A percentile compares a stretch with the other conserved stretches of the same genome.
Evolutionary conservation across 108 stramenopile genomes (phyloP).

Genomic region (Bacterosira constricta): DNA sequence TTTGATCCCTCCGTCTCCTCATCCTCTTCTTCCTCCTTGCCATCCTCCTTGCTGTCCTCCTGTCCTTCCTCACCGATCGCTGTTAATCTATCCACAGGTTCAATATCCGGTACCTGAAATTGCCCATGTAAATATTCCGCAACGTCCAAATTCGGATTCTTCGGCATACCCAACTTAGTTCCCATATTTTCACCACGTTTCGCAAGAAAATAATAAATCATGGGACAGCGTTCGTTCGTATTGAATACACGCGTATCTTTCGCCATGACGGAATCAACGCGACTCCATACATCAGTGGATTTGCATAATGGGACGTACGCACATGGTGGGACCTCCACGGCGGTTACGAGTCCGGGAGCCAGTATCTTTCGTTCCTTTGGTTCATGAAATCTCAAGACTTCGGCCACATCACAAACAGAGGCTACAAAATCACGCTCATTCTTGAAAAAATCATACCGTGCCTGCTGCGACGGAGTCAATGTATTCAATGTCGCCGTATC

Average conservation of each 20-base stretch:
- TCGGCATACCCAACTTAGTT: conserved; percentile 32
- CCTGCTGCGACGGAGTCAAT: conserved; percentile 74
- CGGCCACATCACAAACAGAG: conserved; percentile 90
- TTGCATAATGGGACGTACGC: conserved; percentile 93
- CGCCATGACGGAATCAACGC: conserved; percentile 75
- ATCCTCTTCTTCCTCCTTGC: conserved; percentile 11
- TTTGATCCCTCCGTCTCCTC: conserved; percentile 30
- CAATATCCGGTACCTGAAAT: conserved; percentile 67
- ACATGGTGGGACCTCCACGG: conserved; percentile 79
- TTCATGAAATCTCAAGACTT: conserved; percentile 93
- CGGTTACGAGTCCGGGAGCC: conserved; percentile 70
- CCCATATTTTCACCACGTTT: conserved; percentile 71
- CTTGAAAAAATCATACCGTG: conserved; percentile 91
- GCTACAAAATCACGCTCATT: conserved; percentile 93
- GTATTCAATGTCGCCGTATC: conserved; percentile 39
- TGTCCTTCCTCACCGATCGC: conserved; percentile 52
- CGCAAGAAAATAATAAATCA: conserved; percentile 92
- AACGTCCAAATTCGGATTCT: conserved; percentile 87
- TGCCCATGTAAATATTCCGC: conserved; percentile 92
- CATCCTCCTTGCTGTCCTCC: conserved; percentile 1
- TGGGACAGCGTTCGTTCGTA: conserved; percentile 95
- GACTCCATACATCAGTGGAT: conserved; percentile 89
- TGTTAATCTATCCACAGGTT: conserved; percentile 27
- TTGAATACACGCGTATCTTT: conserved; percentile 93
- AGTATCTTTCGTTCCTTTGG: conserved; percentile 77